Evolutionary conservation across 176 grass and related monocot genomes (phyloP).

Genomic region (Pontederia paniculata): DNA sequence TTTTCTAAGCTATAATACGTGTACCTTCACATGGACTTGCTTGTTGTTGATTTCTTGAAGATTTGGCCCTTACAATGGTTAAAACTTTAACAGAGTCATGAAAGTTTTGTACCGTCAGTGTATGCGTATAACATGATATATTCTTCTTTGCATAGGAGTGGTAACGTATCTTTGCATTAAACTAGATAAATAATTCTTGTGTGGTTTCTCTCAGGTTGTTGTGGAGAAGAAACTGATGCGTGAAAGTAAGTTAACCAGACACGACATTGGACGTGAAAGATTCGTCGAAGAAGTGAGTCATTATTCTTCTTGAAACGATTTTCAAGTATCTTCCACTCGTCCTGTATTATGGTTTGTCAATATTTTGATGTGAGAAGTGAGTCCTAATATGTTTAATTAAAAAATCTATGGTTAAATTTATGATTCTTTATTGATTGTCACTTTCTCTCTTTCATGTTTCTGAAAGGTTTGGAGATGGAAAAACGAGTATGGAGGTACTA

Average conservation of each 20-base stretch:
- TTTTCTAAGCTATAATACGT: too few species aligned
- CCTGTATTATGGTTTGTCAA: background rate
- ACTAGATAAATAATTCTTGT: background rate
- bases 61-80: too few species aligned
- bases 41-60: too few species aligned
- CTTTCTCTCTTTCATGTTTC: constrained; percentile 19
- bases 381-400: background rate
- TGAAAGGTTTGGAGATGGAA: constrained; percentile 91
- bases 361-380: background rate
- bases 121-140: too few species aligned
- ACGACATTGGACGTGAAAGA: constrained; percentile 64
- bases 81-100: too few species aligned
- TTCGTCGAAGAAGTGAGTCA: constrained; percentile 63
- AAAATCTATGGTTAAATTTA: background rate
- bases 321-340: too few species aligned
- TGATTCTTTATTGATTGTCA: constrained; percentile 13
- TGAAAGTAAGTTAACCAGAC: constrained; percentile 72
- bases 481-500: constrained; percentile 67
- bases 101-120: too few species aligned
- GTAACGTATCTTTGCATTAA: too few species aligned
- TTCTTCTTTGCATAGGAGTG: too few species aligned
- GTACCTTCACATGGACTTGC: too few species aligned
- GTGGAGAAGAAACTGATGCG: constrained; percentile 95
- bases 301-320: background rate
- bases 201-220: constrained; percentile 42